Conservation (phyloP, 345 rosid genomes). For the Dipteronia sinensis region DNA sequence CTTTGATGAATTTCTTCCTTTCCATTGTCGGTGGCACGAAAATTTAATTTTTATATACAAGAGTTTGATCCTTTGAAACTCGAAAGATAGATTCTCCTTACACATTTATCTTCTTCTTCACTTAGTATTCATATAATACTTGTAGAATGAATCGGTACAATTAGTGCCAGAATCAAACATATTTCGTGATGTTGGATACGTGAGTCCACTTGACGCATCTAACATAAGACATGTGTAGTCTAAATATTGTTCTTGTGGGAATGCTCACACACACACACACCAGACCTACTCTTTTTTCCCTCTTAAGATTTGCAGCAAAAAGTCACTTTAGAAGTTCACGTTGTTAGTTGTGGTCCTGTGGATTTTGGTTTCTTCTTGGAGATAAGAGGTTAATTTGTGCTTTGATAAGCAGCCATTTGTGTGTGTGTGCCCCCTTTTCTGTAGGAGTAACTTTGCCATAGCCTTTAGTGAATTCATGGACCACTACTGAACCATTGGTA, state of each 20-base stretch:
- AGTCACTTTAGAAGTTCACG: background rate
- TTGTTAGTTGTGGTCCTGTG: background rate
- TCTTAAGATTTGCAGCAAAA: background rate
- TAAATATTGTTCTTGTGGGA: no score
- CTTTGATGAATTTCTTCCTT: conserved; percentile 11
- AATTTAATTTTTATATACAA: conserved; percentile 25
- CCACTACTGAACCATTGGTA: conserved; percentile 9
- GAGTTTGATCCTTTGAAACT: conserved; percentile 24
- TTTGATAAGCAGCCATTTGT: background rate
- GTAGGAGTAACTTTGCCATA: background rate
- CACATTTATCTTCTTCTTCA: background rate
- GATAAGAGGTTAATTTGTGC: background rate
- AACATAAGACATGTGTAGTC: background rate
- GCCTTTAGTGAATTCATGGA: background rate
- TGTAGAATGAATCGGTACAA: no score
- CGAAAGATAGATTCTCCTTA: background rate
- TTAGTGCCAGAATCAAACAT: no score
- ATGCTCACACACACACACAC: background rate
- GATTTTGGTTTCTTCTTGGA: background rate
- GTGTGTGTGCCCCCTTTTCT: background rate
- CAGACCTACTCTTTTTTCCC: background rate
- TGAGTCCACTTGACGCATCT: no score
- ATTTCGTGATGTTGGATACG: no score
- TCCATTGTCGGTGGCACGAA: conserved; percentile 24
- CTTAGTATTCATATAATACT: background rate